phyloP scores from a whole-genome alignment of 257 asterid genomes.

The Rehmannia glutinosa region DNA sequence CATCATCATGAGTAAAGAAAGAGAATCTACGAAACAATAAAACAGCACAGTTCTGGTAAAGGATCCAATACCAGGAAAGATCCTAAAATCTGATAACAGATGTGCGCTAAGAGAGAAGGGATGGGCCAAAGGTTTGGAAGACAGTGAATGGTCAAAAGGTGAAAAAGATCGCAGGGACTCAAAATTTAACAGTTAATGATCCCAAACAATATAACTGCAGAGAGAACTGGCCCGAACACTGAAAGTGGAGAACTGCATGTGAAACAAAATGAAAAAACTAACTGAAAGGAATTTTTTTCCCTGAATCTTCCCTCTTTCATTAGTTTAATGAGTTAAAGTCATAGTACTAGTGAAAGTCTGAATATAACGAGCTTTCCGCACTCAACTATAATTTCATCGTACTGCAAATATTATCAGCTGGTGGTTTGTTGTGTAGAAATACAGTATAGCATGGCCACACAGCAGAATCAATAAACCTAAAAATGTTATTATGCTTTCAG shows the following conservation, averaged over 20 bases:
- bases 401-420: not conserved
- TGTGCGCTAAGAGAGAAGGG: slow-evolving; percentile 5
- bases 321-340: not conserved
- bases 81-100: not conserved
- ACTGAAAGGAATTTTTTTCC: not conserved
- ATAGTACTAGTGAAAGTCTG: not conserved
- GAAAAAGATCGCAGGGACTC: not conserved
- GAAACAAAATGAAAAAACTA: not conserved
- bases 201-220: not conserved
- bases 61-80: not conserved
- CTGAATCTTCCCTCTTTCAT: not conserved
- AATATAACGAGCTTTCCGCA: not conserved
- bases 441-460: too few relatives aligned
- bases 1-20: slow-evolving; percentile 15
- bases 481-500: too few relatives aligned
- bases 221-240: not conserved
- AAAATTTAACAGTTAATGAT: slow-evolving; percentile 1
- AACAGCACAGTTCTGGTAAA: not conserved
- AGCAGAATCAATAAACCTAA: too few relatives aligned
- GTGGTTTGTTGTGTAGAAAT: not conserved
- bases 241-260: not conserved
- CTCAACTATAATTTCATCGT: not conserved
- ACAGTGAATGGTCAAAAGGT: not conserved
- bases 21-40: not conserved
- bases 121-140: not conserved